Conservation (phyloP, 2,329 filamentous ascomycete species). For the Microcera coccophila region DNA sequence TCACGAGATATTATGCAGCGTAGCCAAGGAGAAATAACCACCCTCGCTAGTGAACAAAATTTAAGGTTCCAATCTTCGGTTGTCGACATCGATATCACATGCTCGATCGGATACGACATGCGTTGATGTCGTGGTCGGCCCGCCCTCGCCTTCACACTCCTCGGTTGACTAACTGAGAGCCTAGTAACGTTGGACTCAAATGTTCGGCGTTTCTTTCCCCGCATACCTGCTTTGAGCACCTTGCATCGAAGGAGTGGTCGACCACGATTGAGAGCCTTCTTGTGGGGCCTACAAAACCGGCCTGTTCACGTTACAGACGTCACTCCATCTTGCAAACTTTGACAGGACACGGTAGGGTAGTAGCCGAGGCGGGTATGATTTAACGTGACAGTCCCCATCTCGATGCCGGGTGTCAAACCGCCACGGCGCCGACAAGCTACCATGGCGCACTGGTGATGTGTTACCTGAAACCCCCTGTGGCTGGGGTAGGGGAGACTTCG, state of each 20-base stretch:
- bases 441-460: conserved; percentile 15
- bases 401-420: background rate
- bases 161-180: background rate
- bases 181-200: background rate
- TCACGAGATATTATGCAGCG: background rate
- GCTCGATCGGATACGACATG: conserved; percentile 7
- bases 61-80: too few relatives aligned
- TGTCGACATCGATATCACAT: conserved; percentile 10
- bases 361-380: conserved; percentile 13
- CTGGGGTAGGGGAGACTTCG: background rate
- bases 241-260: conserved; percentile 3
- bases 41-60: too few relatives aligned
- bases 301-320: conserved; percentile 1
- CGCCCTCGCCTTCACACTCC: background rate
- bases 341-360: conserved; percentile 10
- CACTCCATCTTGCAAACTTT: conserved; percentile 2
- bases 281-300: conserved; percentile 9
- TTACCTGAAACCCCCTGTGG: background rate
- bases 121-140: background rate
- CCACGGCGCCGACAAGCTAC: conserved; percentile 5
- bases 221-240: background rate
- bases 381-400: background rate
- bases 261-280: conserved; percentile 14
- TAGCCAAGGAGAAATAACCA: too few relatives aligned
- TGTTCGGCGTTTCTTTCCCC: background rate